Conservation (phyloP, 352 stramenopile genomes). For the Phytophthora megakarya region DNA sequence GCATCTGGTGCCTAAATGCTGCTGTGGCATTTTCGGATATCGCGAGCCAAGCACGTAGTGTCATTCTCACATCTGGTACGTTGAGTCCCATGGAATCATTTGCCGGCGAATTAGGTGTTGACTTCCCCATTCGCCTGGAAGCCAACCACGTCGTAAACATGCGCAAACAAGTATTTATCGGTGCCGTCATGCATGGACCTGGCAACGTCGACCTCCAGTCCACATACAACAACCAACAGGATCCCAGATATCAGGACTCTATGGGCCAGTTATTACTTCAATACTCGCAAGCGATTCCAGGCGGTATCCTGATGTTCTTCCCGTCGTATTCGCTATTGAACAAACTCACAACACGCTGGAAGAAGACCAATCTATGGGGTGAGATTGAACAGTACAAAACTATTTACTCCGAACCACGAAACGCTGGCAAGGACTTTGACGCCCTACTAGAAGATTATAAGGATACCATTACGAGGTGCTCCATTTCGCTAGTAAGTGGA, state of each 20-base stretch:
- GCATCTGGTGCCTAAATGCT: conserved; percentile 87
- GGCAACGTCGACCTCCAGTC: conserved; percentile 73
- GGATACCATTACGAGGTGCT: conserved; percentile 24
- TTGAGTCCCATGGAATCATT: conserved; percentile 91
- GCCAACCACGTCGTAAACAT: conserved; percentile 90
- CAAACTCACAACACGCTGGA: conserved; percentile 71
- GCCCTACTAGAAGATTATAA: conserved; percentile 79
- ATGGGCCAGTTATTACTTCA: conserved; percentile 77
- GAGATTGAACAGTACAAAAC: conserved; percentile 68
- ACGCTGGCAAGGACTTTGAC: conserved; percentile 85
- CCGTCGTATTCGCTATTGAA: conserved; percentile 85
- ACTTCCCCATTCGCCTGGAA: conserved; percentile 83
- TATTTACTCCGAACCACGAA: conserved; percentile 71
- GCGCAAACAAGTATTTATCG: conserved; percentile 84
- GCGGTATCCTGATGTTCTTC: conserved; percentile 88
- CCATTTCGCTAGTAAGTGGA: background rate
- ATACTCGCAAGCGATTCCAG: conserved; percentile 70
- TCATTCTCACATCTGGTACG: conserved; percentile 87
- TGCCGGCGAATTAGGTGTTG: conserved; percentile 74
- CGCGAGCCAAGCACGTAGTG: conserved; percentile 58
- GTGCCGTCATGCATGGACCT: conserved; percentile 69
- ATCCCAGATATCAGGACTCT: conserved; percentile 80
- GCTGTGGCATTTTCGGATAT: conserved; percentile 86
- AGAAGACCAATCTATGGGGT: conserved; percentile 64
- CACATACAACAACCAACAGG: conserved; percentile 84